These are phyloP conservation scores for Didymella glomerata DNA, from an alignment of 2,329 filamentous ascomycete genomes.

Conservation along the genomic window DNA sequence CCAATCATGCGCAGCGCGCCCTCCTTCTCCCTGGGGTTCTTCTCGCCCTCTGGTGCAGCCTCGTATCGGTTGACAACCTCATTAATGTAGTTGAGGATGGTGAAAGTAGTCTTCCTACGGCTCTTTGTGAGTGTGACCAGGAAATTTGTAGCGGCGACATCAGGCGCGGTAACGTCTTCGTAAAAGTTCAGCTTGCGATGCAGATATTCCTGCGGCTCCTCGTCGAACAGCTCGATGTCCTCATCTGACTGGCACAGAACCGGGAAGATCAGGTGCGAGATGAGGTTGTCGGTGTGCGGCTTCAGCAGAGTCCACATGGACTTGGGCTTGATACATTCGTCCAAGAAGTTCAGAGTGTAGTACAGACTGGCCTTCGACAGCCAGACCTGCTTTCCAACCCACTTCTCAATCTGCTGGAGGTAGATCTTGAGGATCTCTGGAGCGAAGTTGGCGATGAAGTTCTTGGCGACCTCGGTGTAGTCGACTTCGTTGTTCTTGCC, in stretches of 20 bases:
- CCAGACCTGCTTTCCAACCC: slow-evolving; percentile 95
- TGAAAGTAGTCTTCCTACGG: slow-evolving; percentile 93
- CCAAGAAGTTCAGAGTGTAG: slow-evolving; percentile 92
- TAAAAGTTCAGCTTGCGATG: slow-evolving; percentile 98
- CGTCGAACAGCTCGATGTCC: slow-evolving; percentile 91
- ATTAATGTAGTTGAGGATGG: slow-evolving; percentile 94
- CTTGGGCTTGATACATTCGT: slow-evolving; percentile 97
- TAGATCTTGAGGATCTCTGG: slow-evolving; percentile 97
- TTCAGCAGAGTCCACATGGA: slow-evolving; percentile 95
- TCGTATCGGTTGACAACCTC: slow-evolving; percentile 94
- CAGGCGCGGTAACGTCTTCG: slow-evolving; percentile 93
- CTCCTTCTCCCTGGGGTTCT: slow-evolving; percentile 95
- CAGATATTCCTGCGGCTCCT: slow-evolving; percentile 94
- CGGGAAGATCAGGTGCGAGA: slow-evolving; percentile 94
- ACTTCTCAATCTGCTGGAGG: slow-evolving; percentile 93
- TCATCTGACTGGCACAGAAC: slow-evolving; percentile 92
- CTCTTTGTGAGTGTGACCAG: slow-evolving; percentile 93
- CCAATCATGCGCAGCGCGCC: slow-evolving; percentile 97
- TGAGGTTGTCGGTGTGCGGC: slow-evolving; percentile 89
- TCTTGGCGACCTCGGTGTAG: slow-evolving; percentile 83
- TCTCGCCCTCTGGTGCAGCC: slow-evolving; percentile 80
- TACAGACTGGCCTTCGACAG: slow-evolving; percentile 92
- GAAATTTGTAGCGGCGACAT: slow-evolving; percentile 96
- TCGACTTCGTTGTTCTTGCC: slow-evolving; percentile 78
- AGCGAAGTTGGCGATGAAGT: slow-evolving; percentile 89